Base-by-base conservation (phyloP, 2,329 filamentous ascomycete genomes). In the Xylaria hypoxylon region DNA sequence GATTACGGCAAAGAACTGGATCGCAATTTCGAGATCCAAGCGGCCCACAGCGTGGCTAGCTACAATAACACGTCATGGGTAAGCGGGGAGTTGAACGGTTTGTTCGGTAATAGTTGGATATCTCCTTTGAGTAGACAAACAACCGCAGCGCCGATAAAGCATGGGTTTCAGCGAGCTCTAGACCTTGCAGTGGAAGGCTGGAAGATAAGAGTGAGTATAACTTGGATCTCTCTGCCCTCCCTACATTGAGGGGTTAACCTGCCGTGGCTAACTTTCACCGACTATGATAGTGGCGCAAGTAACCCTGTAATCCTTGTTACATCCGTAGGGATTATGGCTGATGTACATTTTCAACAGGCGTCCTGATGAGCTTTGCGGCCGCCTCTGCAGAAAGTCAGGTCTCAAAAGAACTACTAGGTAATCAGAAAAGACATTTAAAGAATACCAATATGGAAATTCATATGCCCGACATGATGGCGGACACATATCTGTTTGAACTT, bases 281-380 rank as follows among this genome's bases (percentile, higher is more conserved):
- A 38, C 33, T 19, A n/a, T 64, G 17, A 2, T 50, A 65, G 57
- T 57, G 33, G 33, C 63, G 57, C 61, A 57, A 56, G 57, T 61
- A 38, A 13, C 24, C 28, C 17, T 31, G 6, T 35, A 26, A 10
- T 33, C 47, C 28, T 17, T 17, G 6, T 28, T 6, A 35, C 11
- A 15, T 3, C 22, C 17, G 5, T 13, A 2, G 17, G 5, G 11
- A 17, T 2, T 24, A 22, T 28, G 2, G 33, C 48, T 59, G 15
- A 64, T 10, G 1, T 40, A 24, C 8, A 8, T 22, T 47, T 38
- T 17, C 3, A 31, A 33, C 15, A 64, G 62, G 62, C 33, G 7
- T 15, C 5, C 5, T 50, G 26, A 31, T 38, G 28, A 22, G 5
- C 3, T n/a, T 5, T 33, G 22, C 42, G n/a, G n/a, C n/a, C n/a